Base-by-base conservation (phyloP, 2,329 filamentous ascomycete genomes). In the Plectosphaerella cucumerina region DNA sequence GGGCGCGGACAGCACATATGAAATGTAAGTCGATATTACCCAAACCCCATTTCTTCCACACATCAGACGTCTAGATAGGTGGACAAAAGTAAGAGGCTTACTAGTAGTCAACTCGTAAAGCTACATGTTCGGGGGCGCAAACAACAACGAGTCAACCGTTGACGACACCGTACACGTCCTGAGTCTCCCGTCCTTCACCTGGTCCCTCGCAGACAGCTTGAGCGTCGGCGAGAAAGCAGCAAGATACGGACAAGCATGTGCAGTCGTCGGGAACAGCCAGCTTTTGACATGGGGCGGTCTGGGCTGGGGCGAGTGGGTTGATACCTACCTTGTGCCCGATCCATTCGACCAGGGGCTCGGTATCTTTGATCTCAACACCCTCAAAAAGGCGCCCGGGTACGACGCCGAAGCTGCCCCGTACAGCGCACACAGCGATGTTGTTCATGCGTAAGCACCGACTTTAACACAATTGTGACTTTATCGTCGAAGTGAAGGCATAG, bases 101-200 rank as follows among this genome's bases (percentile, higher is more conserved):
- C 20, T 6, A 6, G 1, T n/a, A 4, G 6, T 21, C 35, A 22
- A n/a, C 23, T 4, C 2, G n/a, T 9, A 15, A 17, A 57, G 55
- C 17, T 58, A 55, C 26, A 43, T 58, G 2, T 58, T 49, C 14
- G 56, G 56, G 12, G 56, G 56, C 3, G 41, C 31, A 12, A 55
- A 54, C 15, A 33, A n/a, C 18, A 18, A 46, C n/a, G 42, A 41
- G n/a, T 35, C 31, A 3, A 37, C 18, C 5, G 39, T 45, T 0
- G 52, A 42, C 21, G 50, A 51, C 15, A 50, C 55, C 10, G 23
- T 58, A 15, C 50, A 49, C 17, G 45, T 58, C 5, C 44, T 58
- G 2, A 56, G 48, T 20, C 26, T 56, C 0, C 56, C 56, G 3
- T 50, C 52, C 9, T 58, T 58, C 17, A 44, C 48, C 0, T 56